Evolutionary conservation across 1,139 yeast species (phyloP).

Genomic region (Pichiaceae sp.): DNA sequence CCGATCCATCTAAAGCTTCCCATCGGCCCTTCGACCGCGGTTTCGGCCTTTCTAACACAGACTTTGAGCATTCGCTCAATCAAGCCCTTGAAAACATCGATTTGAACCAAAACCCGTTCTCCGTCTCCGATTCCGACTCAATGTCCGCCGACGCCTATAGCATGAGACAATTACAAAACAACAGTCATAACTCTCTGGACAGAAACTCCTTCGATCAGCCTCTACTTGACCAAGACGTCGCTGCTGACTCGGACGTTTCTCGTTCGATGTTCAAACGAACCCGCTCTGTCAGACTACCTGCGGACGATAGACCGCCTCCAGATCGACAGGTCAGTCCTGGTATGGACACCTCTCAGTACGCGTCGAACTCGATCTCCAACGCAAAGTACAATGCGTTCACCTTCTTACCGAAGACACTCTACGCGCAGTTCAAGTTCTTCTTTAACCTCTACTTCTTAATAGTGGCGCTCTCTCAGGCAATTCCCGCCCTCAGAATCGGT

Average conservation of each 20-base stretch:
- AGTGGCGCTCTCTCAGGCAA: conserved; percentile 88
- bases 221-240: neutral
- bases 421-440: conserved; percentile 95
- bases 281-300: neutral
- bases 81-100: neutral
- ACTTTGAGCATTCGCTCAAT: neutral
- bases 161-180: conserved; percentile 2
- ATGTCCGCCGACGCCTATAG: conserved; percentile 1
- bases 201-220: neutral
- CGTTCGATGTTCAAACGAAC: neutral
- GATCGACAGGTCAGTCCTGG: conserved; percentile 26
- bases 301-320: conserved; percentile 4
- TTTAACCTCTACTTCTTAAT: conserved; percentile 85
- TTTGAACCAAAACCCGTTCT: neutral
- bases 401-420: conserved; percentile 80
- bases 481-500: conserved; percentile 91
- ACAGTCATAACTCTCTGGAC: neutral
- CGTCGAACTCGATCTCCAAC: conserved; percentile 82
- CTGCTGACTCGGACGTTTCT: neutral
- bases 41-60: neutral
- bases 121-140: neutral
- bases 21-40: neutral
- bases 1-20: no score
- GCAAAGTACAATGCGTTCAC: conserved; percentile 90
- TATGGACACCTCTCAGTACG: conserved; percentile 30